These are phyloP conservation scores for Rhizopogon vesiculosus DNA, from an alignment of 768 basidiomycete genomes.

Conservation along the genomic window DNA sequence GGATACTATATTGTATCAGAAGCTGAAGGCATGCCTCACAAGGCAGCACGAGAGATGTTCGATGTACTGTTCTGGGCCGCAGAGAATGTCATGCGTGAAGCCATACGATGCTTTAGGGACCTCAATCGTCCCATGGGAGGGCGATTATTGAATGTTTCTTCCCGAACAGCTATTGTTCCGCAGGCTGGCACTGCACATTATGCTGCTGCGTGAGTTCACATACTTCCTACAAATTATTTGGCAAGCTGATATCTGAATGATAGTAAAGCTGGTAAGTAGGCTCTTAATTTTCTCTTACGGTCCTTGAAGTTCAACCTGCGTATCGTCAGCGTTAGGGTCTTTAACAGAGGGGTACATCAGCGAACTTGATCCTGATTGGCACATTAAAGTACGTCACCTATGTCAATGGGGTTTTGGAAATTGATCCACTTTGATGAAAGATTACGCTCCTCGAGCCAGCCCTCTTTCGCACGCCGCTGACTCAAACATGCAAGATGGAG, in stretches of 20 bases:
- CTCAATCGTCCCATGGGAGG: slow-evolving; percentile 31
- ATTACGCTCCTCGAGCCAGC: slow-evolving; percentile 18
- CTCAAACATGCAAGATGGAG: slow-evolving; percentile 8
- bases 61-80: slow-evolving; percentile 33
- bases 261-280: slow-evolving; percentile 16
- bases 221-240: neutral
- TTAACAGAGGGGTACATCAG: slow-evolving; percentile 24
- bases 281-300: neutral
- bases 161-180: slow-evolving; percentile 22
- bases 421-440: slow-evolving; percentile 6
- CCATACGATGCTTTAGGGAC: slow-evolving; percentile 32
- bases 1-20: slow-evolving; percentile 34
- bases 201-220: slow-evolving; percentile 21
- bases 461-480: slow-evolving; percentile 18
- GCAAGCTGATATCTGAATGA: slow-evolving; percentile 6
- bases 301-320: neutral
- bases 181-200: slow-evolving; percentile 16
- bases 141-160: slow-evolving; percentile 29
- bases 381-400: slow-evolving; percentile 25
- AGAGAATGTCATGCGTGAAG: slow-evolving; percentile 25
- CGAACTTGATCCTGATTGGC: slow-evolving; percentile 32
- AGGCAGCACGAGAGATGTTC: slow-evolving; percentile 62
- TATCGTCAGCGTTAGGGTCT: slow-evolving; percentile 25
- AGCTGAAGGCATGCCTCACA: slow-evolving; percentile 81
- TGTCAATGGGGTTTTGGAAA: neutral